A percentile compares a stretch with the other conserved stretches of the same genome.
phyloP scores from a whole-genome alignment of 768 basidiomycete genomes.

The Xerocomus potaroensis region DNA sequence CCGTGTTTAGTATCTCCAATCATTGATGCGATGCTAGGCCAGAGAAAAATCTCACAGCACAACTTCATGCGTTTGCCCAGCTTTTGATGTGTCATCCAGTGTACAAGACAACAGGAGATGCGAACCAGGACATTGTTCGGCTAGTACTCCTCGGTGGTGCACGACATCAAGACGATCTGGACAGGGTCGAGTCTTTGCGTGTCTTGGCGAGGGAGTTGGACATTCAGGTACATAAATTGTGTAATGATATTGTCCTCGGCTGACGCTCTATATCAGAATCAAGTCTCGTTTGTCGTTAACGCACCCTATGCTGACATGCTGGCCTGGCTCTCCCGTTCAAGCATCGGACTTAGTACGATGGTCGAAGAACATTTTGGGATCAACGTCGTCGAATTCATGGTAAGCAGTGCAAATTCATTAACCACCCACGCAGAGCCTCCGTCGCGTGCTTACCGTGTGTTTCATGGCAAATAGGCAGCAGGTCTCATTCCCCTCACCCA shows the following conservation, averaged over 20 bases:
- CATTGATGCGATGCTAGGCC: conserved; percentile 49
- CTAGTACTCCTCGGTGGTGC: conserved; percentile 83
- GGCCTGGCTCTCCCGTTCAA: conserved; percentile 65
- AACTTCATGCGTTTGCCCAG: conserved; percentile 63
- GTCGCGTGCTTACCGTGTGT: conserved; percentile 14
- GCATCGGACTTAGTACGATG: conserved; percentile 93
- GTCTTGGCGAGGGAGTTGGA: conserved; percentile 55
- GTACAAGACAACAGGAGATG: conserved; percentile 30
- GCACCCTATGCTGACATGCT: conserved; percentile 72
- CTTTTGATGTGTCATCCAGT: conserved; percentile 60
- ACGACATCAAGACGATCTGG: conserved; percentile 71
- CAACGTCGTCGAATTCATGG: conserved; percentile 97
- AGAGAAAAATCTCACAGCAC: conserved; percentile 88
- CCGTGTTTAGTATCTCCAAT: not conserved
- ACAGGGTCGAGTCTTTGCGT: conserved; percentile 60
- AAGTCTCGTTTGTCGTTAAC: conserved; percentile 79
- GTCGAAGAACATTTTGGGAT: conserved; percentile 98
- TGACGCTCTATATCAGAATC: conserved; percentile 40
- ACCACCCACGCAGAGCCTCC: not conserved
- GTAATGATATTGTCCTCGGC: not conserved
- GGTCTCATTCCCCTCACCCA: conserved; percentile 91
- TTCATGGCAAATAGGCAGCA: conserved; percentile 62
- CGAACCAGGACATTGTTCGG: conserved; percentile 35
- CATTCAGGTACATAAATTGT: conserved; percentile 50
- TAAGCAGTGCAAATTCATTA: conserved; percentile 31